Conservation (phyloP, 306 rosid species). For the Fragaria ananassa region DNA sequence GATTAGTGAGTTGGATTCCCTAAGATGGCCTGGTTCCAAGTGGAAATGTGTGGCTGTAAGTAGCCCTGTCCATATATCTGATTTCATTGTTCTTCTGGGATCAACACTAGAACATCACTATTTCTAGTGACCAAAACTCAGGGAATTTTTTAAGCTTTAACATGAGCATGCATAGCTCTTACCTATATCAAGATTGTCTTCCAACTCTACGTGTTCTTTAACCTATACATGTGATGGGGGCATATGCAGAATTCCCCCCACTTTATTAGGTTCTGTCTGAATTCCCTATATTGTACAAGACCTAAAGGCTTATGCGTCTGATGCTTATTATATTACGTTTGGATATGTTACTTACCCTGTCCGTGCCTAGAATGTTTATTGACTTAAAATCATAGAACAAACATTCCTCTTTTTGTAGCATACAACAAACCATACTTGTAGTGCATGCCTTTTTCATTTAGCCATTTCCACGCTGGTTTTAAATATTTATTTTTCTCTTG, state of each 20-base stretch:
- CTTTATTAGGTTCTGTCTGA: neutral
- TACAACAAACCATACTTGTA: neutral
- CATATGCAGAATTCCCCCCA: neutral
- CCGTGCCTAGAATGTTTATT: neutral
- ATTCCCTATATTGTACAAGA: neutral
- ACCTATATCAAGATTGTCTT: neutral
- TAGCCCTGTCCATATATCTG: neutral
- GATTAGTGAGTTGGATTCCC: constrained; percentile 65
- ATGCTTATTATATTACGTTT: neutral
- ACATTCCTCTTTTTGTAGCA: neutral
- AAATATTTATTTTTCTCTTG: neutral
- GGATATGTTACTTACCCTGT: neutral
- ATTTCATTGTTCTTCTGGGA: neutral
- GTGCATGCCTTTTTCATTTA: neutral
- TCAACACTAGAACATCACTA: neutral
- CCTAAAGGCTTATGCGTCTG: neutral
- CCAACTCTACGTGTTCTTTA: neutral
- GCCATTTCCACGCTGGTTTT: neutral
- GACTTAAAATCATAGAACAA: neutral
- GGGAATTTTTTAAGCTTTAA: neutral
- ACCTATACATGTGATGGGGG: neutral
- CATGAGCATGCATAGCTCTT: neutral
- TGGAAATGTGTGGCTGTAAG: constrained; percentile 86
- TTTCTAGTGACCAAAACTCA: neutral
- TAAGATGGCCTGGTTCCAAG: constrained; percentile 85